Evolutionary conservation across 805 yeast species (phyloP).

Genomic region (Ogataea populi-albae): DNA sequence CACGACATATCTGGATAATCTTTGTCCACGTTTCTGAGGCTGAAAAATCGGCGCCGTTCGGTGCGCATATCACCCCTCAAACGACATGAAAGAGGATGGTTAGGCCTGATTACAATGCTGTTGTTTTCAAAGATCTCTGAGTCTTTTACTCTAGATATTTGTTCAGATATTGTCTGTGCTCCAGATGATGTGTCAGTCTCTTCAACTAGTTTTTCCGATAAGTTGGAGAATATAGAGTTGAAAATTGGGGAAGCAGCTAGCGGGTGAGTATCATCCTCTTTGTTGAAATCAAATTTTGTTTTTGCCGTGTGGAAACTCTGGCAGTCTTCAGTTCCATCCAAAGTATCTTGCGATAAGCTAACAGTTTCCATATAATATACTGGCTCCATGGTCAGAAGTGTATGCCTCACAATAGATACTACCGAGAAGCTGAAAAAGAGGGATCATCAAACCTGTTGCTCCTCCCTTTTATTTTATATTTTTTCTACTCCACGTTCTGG

Average conservation of each 20-base stretch:
- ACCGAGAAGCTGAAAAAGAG: too few relatives aligned
- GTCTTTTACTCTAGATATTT: not conserved
- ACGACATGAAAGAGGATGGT: not conserved
- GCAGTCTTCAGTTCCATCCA: constrained; percentile 1
- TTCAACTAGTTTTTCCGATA: not conserved
- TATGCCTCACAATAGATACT: too few relatives aligned
- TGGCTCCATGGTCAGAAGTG: too few relatives aligned
- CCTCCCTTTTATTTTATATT: too few relatives aligned
- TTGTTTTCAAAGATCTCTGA: constrained; percentile 1
- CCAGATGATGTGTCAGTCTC: not conserved
- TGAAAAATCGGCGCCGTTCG: not conserved
- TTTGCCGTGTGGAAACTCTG: constrained; percentile 2
- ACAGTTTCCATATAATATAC: too few relatives aligned
- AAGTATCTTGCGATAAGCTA: too few relatives aligned
- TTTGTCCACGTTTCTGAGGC: not conserved
- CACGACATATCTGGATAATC: constrained; percentile 3
- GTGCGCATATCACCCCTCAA: not conserved
- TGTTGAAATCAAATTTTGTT: not conserved
- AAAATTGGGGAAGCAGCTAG: too few relatives aligned
- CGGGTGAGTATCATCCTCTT: too few relatives aligned
- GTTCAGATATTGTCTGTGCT: not conserved
- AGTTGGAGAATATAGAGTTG: not conserved
- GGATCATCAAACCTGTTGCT: too few relatives aligned
- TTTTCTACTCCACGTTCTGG: too few relatives aligned
- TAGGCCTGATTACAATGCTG: not conserved